Base-by-base conservation (phyloP, 768 basidiomycete genomes). In the Trametopsis cervina region DNA sequence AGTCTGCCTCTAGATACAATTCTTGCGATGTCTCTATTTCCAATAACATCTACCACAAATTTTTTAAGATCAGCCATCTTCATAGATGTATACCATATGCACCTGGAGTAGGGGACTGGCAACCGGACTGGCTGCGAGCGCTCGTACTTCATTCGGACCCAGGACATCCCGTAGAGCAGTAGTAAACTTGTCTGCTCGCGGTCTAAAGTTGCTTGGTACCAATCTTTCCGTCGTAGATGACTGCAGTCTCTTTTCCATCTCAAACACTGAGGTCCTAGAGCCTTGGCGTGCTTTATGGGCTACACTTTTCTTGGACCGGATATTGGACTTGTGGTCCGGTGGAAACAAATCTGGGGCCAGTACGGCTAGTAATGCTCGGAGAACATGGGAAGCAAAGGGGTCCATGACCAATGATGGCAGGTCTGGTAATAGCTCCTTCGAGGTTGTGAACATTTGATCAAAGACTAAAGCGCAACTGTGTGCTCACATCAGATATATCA, bases 321-420 rank as follows among this genome's bases (percentile, higher is more conserved):
- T 53, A 24, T 69, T 62, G 9, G 70, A 69, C 25, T 60, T 60
- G 10, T 73, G 52, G 22, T 67, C 71, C 3, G 66, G 65, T 12
- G 68, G 53, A 3, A 75, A 71, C 2, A 78, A 58, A 23, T 71
- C 66, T 0, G 89, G 87, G 12, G 79, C 81, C n/a, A 96, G 71
- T 37, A 96, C 71, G 4, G 85, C 60, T 12, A 97, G 75, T 2
- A 97, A 66, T 20, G 85, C 80, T 29, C 94, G 84, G 40, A 95
- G 54, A 37, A 93, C 89, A 56, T 97, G 95, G 0, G 95, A 94
- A 27, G 86, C 92, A 58, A 92, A 95, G 25, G 86, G 83, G 57
- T 95, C 83, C 69, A 84, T 81, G 35, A 95, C 67, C 38, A 94
- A 76, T 6, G 72, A 68, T 0, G 80, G 64, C 26, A 94, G 69